These are phyloP conservation scores for Plenodomus biglobosus DNA, from an alignment of 2,329 filamentous ascomycete species.

Conservation along the genomic window DNA sequence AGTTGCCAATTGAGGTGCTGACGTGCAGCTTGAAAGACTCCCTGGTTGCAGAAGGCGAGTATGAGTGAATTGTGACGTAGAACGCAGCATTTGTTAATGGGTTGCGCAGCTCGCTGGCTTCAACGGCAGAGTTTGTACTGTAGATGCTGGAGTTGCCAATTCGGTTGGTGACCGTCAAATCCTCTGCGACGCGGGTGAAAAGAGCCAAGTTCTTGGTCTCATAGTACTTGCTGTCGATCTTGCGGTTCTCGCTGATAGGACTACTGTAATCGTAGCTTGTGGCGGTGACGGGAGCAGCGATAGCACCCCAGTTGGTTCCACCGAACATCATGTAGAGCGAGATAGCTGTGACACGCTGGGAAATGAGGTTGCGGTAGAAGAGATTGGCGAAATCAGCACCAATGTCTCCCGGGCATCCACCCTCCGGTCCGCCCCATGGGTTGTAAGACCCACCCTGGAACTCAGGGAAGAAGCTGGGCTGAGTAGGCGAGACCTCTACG, in stretches of 20 bases:
- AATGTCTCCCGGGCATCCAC: slow-evolving; percentile 57
- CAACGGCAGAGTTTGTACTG: slow-evolving; percentile 55
- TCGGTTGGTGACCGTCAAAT: slow-evolving; percentile 59
- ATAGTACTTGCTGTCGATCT: slow-evolving; percentile 61
- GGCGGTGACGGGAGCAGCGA: slow-evolving; percentile 60
- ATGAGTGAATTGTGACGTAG: slow-evolving; percentile 60
- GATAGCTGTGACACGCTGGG: slow-evolving; percentile 60
- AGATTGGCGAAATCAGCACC: slow-evolving; percentile 63
- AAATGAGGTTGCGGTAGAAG: slow-evolving; percentile 65
- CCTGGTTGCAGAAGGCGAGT: slow-evolving; percentile 54
- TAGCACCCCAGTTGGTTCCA: slow-evolving; percentile 64
- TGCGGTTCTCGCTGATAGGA: slow-evolving; percentile 61
- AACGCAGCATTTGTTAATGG: slow-evolving; percentile 60
- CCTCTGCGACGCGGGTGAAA: slow-evolving; percentile 61
- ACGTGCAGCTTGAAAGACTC: slow-evolving; percentile 59
- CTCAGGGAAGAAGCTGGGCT: slow-evolving; percentile 60
- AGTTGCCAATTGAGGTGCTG: slow-evolving; percentile 57
- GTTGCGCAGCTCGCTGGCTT: slow-evolving; percentile 60
- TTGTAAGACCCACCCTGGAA: slow-evolving; percentile 64
- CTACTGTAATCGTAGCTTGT: slow-evolving; percentile 66
- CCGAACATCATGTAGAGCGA: slow-evolving; percentile 67
- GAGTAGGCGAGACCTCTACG: slow-evolving; percentile 45
- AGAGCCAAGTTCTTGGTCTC: slow-evolving; percentile 64
- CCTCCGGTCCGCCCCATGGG: slow-evolving; percentile 63
- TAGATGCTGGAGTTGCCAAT: slow-evolving; percentile 53